Conservation (phyloP, 345 rosid species). For the Citrus mangshanensis region DNA sequence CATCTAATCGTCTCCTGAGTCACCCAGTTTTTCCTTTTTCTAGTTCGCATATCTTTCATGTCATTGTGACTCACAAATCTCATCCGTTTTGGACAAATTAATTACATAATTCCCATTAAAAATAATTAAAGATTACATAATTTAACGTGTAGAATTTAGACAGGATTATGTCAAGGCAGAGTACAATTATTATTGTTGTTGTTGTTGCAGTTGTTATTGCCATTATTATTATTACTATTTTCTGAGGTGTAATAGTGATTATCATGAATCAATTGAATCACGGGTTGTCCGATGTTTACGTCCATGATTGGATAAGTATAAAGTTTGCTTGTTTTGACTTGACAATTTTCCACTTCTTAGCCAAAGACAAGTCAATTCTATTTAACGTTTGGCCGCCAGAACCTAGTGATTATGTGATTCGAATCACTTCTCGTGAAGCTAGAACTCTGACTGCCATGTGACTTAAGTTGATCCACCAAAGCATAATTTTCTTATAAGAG, state of each 20-base stretch:
- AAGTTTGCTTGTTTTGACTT: not conserved
- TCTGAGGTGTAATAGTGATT: too few species aligned
- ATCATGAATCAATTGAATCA: not conserved
- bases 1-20: not conserved
- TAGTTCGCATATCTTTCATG: too few species aligned
- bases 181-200: too few species aligned
- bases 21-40: not conserved
- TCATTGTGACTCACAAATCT: not conserved
- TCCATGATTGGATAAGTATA: not conserved
- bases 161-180: not conserved
- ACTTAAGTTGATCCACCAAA: not conserved
- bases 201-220: too few species aligned
- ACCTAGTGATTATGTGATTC: not conserved
- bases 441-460: not conserved
- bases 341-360: not conserved
- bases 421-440: not conserved
- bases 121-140: too few species aligned
- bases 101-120: not conserved
- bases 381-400: not conserved
- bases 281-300: not conserved
- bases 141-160: not conserved
- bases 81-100: not conserved
- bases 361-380: not conserved
- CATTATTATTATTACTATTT: too few species aligned
- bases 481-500: not conserved